These are phyloP conservation scores for Endothia cerciana DNA, from an alignment of 2,329 filamentous ascomycete species.

Conservation along the genomic window DNA sequence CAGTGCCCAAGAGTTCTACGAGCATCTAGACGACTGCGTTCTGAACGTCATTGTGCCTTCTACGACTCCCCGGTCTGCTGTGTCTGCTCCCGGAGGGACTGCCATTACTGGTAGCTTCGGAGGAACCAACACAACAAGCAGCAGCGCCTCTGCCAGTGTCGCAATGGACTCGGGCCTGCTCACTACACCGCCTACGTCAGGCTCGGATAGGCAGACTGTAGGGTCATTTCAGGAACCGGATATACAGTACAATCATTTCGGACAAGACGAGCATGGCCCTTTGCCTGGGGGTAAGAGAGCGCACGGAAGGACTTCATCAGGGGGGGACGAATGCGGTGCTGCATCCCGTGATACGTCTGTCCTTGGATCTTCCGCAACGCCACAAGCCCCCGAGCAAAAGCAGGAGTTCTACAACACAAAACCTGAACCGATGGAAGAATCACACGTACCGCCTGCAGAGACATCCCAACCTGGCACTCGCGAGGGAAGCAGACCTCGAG, in stretches of 20 bases:
- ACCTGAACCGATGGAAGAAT: slow-evolving; percentile 7
- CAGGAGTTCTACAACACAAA: background rate
- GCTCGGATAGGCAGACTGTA: slow-evolving; percentile 32
- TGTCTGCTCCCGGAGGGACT: slow-evolving; percentile 28
- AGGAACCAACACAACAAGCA: background rate
- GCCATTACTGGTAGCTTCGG: slow-evolving; percentile 15
- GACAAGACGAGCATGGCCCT: background rate
- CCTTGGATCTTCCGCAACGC: slow-evolving; percentile 2
- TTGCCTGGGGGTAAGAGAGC: slow-evolving; percentile 4
- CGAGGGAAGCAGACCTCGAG: slow-evolving; percentile 9
- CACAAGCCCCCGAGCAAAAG: slow-evolving; percentile 5
- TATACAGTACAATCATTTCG: background rate
- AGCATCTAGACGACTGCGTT: slow-evolving; percentile 79
- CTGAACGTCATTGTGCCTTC: slow-evolving; percentile 61
- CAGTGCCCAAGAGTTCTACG: slow-evolving; percentile 94
- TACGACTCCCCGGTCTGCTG: slow-evolving; percentile 39
- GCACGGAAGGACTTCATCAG: background rate
- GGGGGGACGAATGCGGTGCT: background rate
- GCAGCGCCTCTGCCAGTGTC: slow-evolving; percentile 15
- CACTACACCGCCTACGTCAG: slow-evolving; percentile 35
- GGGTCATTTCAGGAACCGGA: background rate
- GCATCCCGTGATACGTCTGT: background rate
- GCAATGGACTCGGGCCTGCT: slow-evolving; percentile 34
- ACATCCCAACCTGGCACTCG: slow-evolving; percentile 1
- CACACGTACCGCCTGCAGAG: background rate